phyloP scores from a whole-genome alignment of 768 basidiomycete genomes.

The Clathrus columnatus region DNA sequence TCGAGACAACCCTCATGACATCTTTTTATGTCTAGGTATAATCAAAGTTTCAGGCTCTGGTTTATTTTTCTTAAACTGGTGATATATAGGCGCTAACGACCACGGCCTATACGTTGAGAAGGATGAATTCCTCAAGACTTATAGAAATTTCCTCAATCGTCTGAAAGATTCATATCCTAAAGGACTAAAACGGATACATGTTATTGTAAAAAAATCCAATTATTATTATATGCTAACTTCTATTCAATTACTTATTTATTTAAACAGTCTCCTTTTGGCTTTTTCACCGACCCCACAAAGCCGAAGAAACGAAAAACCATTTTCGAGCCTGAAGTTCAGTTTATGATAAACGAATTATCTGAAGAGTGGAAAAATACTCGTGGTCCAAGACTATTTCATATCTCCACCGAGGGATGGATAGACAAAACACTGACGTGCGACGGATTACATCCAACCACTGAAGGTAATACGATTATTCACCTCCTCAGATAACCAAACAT shows the following conservation, averaged over 20 bases:
- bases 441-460: slow-evolving; percentile 2
- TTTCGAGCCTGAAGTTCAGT: slow-evolving; percentile 1
- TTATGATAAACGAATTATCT: background rate
- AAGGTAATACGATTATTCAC: background rate
- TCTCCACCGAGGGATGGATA: slow-evolving; percentile 4
- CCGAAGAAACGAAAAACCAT: background rate
- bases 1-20: background rate
- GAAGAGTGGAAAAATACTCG: background rate
- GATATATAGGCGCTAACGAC: background rate
- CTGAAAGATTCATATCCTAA: background rate
- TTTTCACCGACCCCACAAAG: background rate
- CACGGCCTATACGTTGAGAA: background rate
- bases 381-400: background rate
- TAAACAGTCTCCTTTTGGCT: slow-evolving; percentile 4
- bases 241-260: background rate
- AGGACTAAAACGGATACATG: background rate
- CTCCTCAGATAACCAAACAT: background rate
- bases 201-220: background rate
- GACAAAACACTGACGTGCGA: slow-evolving; percentile 7
- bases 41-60: background rate
- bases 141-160: slow-evolving; percentile 3
- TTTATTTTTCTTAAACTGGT: background rate
- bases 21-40: slow-evolving; percentile 4
- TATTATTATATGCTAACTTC: background rate
- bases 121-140: background rate